phyloP scores from a whole-genome alignment of 108 stramenopile genomes.

The Discostella pseudostelligera region DNA sequence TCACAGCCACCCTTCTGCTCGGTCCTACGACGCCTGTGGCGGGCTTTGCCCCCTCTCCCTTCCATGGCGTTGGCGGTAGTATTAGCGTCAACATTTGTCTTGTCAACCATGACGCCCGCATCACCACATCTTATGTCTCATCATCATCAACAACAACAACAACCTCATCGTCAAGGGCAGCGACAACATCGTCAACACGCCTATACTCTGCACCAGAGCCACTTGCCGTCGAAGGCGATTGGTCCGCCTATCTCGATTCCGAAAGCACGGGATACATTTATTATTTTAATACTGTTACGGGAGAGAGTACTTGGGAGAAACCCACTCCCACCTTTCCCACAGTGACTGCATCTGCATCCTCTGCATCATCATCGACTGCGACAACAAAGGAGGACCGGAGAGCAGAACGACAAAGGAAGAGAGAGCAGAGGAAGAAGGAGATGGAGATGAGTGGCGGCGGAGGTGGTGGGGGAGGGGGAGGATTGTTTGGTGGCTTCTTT shows the following conservation, averaged over 20 bases:
- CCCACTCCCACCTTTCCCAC: constrained; percentile 72
- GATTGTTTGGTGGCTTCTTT: constrained; percentile 26
- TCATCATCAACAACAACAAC: too few species aligned
- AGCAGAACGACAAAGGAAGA: background rate
- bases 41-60: too few species aligned
- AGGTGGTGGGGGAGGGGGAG: constrained; percentile 6
- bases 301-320: constrained; percentile 73
- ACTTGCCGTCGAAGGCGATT: constrained; percentile 65
- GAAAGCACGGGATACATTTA: constrained; percentile 72
- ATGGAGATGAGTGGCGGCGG: background rate
- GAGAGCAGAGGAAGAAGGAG: constrained; percentile 15
- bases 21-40: too few species aligned
- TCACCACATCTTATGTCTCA: too few species aligned
- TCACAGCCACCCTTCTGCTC: too few species aligned
- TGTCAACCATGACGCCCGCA: too few species aligned
- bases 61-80: too few species aligned
- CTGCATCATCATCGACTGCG: background rate
- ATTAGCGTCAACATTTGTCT: too few species aligned
- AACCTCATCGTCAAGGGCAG: background rate
- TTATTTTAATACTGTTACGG: constrained; percentile 76
- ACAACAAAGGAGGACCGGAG: constrained; percentile 2
- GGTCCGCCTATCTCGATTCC: constrained; percentile 77
- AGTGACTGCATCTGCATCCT: constrained; percentile 15
- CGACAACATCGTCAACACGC: background rate
- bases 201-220: constrained; percentile 36